phyloP scores from a whole-genome alignment of 495 filamentous ascomycete species.

The Xanthoparmelia taractica region DNA sequence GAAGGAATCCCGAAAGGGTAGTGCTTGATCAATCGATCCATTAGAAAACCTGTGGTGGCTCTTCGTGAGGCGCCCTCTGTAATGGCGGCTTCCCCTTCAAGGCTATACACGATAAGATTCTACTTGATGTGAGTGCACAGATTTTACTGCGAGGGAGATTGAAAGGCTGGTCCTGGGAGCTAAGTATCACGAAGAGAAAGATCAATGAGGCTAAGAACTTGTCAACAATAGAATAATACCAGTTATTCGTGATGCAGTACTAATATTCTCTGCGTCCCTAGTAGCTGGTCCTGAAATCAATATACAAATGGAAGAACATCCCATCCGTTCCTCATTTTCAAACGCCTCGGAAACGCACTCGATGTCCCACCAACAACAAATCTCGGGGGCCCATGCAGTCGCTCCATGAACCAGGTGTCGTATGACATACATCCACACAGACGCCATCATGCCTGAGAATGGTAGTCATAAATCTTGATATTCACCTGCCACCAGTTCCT shows the following conservation, averaged over 20 bases:
- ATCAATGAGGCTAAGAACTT: too few species aligned
- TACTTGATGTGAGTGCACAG: not conserved
- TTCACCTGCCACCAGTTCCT: slow-evolving; percentile 6
- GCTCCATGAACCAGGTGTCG: not conserved
- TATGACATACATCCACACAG: slow-evolving; percentile 12
- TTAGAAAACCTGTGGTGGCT: not conserved
- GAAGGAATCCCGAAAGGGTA: not conserved
- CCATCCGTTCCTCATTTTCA: not conserved
- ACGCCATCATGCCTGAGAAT: slow-evolving; percentile 11
- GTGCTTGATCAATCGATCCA: too few species aligned
- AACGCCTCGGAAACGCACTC: not conserved
- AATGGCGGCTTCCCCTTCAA: not conserved
- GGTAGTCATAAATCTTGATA: slow-evolving; percentile 19
- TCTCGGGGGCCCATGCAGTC: not conserved
- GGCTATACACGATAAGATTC: too few species aligned
- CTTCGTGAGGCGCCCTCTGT: not conserved
- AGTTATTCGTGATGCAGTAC: not conserved
- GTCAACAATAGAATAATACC: not conserved
- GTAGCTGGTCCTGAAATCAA: not conserved
- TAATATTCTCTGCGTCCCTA: not conserved
- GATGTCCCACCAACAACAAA: not conserved
- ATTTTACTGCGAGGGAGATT: not conserved
- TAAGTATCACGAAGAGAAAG: not conserved
- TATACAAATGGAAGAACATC: not conserved
- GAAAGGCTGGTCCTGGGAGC: not conserved